Evolutionary conservation across 164 flowering plant genomes (phyloP).

Genomic region (Aristolochia contorta): DNA sequence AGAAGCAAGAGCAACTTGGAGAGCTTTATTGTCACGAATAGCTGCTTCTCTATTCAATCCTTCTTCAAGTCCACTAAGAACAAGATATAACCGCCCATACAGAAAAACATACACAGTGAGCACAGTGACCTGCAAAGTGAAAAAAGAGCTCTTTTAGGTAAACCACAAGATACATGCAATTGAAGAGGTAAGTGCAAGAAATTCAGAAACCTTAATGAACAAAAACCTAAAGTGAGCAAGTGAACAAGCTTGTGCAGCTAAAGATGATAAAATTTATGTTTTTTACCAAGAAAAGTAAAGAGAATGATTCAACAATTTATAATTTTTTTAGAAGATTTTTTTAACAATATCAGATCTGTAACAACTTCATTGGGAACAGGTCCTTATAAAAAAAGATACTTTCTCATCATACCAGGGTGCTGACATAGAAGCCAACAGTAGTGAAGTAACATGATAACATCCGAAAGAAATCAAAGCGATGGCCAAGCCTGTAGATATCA

Average conservation of each 20-base stretch:
- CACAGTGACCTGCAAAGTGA: conserved; percentile 59
- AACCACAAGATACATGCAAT: too few relatives aligned
- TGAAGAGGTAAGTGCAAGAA: too few relatives aligned
- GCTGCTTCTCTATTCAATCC: conserved; percentile 38
- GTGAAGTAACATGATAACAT: conserved; percentile 96
- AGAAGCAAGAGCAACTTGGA: conserved; percentile 93
- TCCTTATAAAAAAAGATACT: not conserved
- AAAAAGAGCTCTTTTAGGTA: not conserved
- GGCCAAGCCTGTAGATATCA: conserved; percentile 91
- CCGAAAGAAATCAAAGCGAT: conserved; percentile 94
- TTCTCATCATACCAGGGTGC: conserved; percentile 54
- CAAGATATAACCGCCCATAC: conserved; percentile 94
- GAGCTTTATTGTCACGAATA: conserved; percentile 57
- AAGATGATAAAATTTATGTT: too few relatives aligned
- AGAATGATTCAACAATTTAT: too few relatives aligned
- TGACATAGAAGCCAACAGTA: conserved; percentile 88
- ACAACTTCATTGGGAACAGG: too few relatives aligned
- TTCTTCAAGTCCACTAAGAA: conserved; percentile 91
- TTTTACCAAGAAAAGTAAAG: too few relatives aligned
- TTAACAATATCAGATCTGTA: too few relatives aligned
- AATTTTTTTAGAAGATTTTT: too few relatives aligned
- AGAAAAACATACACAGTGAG: conserved; percentile 89
- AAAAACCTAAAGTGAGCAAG: too few relatives aligned
- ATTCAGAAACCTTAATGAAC: too few relatives aligned
- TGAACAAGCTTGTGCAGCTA: too few relatives aligned